Evolutionary conservation across 2,329 filamentous ascomycete genomes (phyloP).

Genomic region (Arthrobotrys sphaeroides): DNA sequence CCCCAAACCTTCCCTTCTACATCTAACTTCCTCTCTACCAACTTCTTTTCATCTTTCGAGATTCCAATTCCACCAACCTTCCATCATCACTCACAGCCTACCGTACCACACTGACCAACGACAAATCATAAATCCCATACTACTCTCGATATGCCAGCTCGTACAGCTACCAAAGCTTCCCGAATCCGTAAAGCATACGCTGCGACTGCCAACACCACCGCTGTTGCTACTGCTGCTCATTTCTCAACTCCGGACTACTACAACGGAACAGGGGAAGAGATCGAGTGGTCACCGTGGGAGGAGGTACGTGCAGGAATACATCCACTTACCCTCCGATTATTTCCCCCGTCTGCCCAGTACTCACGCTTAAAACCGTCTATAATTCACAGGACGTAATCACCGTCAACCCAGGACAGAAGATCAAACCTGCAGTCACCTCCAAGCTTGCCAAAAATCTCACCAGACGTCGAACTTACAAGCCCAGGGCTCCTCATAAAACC

Average conservation of each 20-base stretch:
- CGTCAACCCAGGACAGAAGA: background rate
- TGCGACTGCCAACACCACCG: too few relatives aligned
- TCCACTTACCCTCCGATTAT: background rate
- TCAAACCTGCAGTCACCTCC: background rate
- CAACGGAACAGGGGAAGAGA: slow-evolving; percentile 28
- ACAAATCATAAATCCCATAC: background rate
- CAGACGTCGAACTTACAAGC: background rate
- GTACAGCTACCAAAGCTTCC: background rate
- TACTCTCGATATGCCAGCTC: background rate
- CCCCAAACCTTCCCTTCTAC: too few relatives aligned
- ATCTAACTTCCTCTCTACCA: too few relatives aligned
- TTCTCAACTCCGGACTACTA: background rate
- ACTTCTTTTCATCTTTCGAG: too few relatives aligned
- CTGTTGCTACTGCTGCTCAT: background rate
- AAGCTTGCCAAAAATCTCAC: background rate
- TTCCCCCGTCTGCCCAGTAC: too few relatives aligned
- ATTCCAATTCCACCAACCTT: too few relatives aligned
- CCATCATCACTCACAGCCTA: too few relatives aligned
- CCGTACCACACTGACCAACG: background rate
- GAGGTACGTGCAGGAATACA: background rate
- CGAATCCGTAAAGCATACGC: background rate
- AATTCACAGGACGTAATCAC: background rate
- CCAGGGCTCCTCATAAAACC: background rate
- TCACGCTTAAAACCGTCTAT: background rate
- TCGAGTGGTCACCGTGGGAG: slow-evolving; percentile 2